Evolutionary conservation across 2,329 filamentous ascomycete species (phyloP).

Genomic region (Cytospora mali): DNA sequence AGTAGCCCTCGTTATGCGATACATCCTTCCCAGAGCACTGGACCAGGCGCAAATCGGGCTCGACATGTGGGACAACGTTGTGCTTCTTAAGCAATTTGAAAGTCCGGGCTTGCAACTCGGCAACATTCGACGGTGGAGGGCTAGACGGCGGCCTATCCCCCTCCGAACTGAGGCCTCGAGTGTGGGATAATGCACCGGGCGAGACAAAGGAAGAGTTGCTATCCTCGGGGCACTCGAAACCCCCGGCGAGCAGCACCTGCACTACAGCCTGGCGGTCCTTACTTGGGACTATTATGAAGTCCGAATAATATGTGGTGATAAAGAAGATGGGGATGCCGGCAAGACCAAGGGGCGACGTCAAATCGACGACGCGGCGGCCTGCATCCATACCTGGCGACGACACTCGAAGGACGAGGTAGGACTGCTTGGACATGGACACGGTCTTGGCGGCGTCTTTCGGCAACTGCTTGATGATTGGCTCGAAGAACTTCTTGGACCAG

Average conservation of each 20-base stretch:
- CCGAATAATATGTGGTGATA: conserved; percentile 96
- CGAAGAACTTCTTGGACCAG: conserved; percentile 75
- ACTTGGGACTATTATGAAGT: conserved; percentile 89
- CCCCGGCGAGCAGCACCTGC: conserved; percentile 73
- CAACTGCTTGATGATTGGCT: conserved; percentile 68
- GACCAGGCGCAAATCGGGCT: conserved; percentile 69
- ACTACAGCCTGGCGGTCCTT: conserved; percentile 75
- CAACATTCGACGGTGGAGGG: conserved; percentile 75
- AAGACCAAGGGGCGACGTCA: conserved; percentile 87
- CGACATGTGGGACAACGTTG: conserved; percentile 72
- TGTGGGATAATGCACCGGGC: conserved; percentile 43
- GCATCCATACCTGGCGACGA: conserved; percentile 89
- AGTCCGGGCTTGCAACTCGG: conserved; percentile 79
- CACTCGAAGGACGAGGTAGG: conserved; percentile 87
- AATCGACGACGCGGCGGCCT: conserved; percentile 84
- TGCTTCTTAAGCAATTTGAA: conserved; percentile 81
- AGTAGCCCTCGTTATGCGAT: conserved; percentile 42
- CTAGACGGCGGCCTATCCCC: conserved; percentile 57
- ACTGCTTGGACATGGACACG: conserved; percentile 77
- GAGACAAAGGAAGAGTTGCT: conserved; percentile 69
- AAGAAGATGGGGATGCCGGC: conserved; percentile 97
- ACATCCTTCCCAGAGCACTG: conserved; percentile 74
- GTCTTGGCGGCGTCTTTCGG: conserved; percentile 53
- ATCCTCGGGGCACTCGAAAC: conserved; percentile 79
- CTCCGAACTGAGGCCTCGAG: conserved; percentile 38